Conservation (phyloP, 2,329 filamentous ascomycete species). For the Penicillium polonicum region DNA sequence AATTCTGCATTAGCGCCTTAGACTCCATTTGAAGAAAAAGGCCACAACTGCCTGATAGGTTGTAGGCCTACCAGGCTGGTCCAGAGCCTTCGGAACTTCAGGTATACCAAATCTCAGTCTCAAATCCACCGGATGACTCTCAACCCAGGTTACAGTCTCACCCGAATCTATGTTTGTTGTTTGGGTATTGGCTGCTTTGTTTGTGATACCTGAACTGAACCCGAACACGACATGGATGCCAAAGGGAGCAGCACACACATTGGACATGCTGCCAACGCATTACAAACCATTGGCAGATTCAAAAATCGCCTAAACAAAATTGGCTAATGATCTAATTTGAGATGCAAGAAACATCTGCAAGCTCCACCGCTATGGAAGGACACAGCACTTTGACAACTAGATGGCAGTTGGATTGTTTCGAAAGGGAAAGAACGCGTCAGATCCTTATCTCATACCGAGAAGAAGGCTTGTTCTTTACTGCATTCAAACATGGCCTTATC, state of each 20-base stretch:
- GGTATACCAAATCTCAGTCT: background rate
- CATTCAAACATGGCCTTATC: constrained; percentile 7
- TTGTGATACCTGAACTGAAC: background rate
- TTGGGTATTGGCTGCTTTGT: background rate
- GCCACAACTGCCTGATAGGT: background rate
- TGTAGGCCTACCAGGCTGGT: background rate
- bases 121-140: background rate
- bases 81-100: background rate
- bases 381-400: background rate
- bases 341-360: background rate
- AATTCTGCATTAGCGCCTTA: background rate
- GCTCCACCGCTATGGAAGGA: background rate
- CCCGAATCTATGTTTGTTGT: background rate
- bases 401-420: background rate
- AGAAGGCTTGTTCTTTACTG: constrained; percentile 1
- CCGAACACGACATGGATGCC: background rate
- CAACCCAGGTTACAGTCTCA: background rate
- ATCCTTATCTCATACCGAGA: background rate
- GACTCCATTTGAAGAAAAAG: background rate
- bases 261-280: background rate
- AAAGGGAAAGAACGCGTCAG: background rate
- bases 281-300: background rate
- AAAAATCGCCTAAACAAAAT: background rate
- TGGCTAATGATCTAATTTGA: constrained; percentile 5
- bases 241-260: background rate